Evolutionary conservation across 2,329 filamentous ascomycete genomes (phyloP).

Genomic region (Calonectria henricotiae): DNA sequence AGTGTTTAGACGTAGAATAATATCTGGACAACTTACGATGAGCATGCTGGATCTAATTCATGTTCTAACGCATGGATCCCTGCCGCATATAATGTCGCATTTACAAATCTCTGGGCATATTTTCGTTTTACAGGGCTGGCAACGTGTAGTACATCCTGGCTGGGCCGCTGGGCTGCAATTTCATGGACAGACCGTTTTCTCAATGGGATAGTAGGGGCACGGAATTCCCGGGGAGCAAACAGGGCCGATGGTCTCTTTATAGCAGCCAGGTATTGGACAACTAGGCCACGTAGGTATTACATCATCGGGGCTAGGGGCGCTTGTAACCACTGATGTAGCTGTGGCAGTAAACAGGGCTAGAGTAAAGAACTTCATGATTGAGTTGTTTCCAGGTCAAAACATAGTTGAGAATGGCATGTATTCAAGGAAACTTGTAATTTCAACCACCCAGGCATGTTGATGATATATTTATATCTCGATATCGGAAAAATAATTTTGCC

Average conservation of each 20-base stretch:
- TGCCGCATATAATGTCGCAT: background rate
- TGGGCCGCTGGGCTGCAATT: background rate
- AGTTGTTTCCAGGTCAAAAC: too few relatives aligned
- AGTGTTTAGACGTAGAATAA: background rate
- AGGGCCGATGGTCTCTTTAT: background rate
- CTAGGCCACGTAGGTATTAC: background rate
- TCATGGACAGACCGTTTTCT: background rate
- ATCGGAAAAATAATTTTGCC: accelerated
- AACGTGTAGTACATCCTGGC: background rate
- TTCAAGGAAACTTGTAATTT: too few relatives aligned
- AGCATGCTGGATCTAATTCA: background rate
- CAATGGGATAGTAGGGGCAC: background rate
- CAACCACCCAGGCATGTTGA: background rate
- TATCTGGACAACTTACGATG: background rate
- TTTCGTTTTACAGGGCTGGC: background rate
- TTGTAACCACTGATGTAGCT: background rate
- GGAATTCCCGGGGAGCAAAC: background rate
- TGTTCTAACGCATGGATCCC: background rate
- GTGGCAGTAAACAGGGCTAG: background rate
- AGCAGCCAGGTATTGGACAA: background rate
- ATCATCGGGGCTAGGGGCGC: background rate
- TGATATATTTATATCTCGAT: background rate
- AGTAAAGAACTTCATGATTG: background rate
- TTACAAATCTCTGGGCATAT: background rate
- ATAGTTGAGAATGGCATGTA: too few relatives aligned